Base-by-base conservation (phyloP, 805 yeast genomes). In the Tanozyma kutaoensis region DNA sequence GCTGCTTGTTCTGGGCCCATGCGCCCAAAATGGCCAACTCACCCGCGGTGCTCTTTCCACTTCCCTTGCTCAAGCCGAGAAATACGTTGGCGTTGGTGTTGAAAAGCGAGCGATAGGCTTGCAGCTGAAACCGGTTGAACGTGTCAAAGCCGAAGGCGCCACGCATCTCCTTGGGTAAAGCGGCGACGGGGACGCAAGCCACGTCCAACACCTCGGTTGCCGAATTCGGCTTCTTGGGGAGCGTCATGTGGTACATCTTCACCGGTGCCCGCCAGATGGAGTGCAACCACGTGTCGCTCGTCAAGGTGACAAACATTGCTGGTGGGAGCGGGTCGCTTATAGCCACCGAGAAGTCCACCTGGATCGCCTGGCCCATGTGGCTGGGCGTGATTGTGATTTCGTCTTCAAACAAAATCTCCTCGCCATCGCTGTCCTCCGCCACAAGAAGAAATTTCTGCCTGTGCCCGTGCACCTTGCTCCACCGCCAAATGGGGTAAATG, bases 271-370 rank as follows among this genome's bases (percentile, higher is more conserved):
- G 69, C 34, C 64, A 58, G 29, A 69, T 80, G 31, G 84, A 71
- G 34, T 81, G 86, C 4, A 85, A 51, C 98, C 97, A 91, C 32
- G 63, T 70, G 31, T 86, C 93, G 31, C 93, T 82, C 2, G 78
- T 50, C 9, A 86, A 47, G 0, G 77, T 61, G 4, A 85, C 64
- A 47, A 78, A 82, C 36, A 77, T 73, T 38, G 72, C 75, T 0
- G 95, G 95, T 20, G 64, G 67, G 2, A 48, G 24, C 1, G 86
- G 79, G 4, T 68, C 72, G 4, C 53, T 14, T 0, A 75, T 30
- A 0, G 78, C 69, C 3, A 86, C 69, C 0, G 79, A 65, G 37
- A 84, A 72, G 20, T 76, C 84, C 2, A 84, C 25, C 14, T 63
- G 39, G 35, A 74, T 76, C 15, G 69, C 73, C 16, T 66, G 55